Evolutionary conservation across 805 yeast genomes (phyloP), one percentile per base, ranked within the genome.

Genomic region (Hermanozyma aechmeae): DNA sequence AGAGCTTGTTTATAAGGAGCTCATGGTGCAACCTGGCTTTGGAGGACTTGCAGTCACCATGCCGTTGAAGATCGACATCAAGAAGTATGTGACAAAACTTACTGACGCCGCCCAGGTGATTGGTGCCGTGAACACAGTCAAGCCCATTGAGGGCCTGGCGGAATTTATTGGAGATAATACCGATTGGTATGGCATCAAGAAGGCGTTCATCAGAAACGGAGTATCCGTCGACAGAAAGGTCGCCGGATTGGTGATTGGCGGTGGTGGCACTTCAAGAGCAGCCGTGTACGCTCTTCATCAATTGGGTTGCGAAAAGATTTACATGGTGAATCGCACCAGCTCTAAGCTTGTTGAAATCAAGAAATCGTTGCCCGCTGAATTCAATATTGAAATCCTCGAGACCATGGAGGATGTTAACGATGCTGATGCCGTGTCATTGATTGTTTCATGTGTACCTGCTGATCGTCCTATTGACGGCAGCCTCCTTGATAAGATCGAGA

Each of bases 41-140:
- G 97, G 97, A 26, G 99, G 98, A n/a, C 75, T 82, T 37, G 87
- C 95, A 4, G 84, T 92, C 6, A 92, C 98, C 2, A 89, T 89
- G 49, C 99, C 99, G 4, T 64, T 89, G 49, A 92, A 92, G 51
- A 48, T 85, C 31, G 93, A 79, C 34, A 76, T 89, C 38, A 75
- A 82, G 60, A 65, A 75, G 40, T 70, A 72, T 39, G 68, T 79
- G 39, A 64, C 66, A 36, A 77, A 71, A 35, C 59, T 89, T 24
- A 70, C 85, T 6, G 79, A 72, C n/a, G 73, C 93, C 12, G 97
- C 94, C 11, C 51, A 66, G 38, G 42, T 54, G n/a, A 84, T 92
- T 43, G 97, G 97, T 24, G 97, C 98, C 13, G 86, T 92, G 31
- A 92, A 92, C 58, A 92, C 99, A 0, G 70, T 92, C 28, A 65